phyloP scores from a whole-genome alignment of 345 rosid species.

The Nephelium lappaceum region DNA sequence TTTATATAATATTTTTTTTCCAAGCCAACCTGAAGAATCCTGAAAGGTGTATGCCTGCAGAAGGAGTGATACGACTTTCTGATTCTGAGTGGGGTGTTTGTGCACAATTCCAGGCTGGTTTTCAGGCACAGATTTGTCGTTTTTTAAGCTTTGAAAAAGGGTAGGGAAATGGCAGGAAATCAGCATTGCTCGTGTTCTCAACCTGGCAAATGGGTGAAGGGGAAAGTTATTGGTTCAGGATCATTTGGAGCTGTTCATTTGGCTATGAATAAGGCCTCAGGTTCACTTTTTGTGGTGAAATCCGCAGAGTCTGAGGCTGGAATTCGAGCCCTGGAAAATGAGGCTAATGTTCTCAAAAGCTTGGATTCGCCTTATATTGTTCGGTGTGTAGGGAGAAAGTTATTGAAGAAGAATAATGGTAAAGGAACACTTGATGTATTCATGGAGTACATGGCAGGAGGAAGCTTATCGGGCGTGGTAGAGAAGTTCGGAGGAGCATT shows the following conservation, averaged over 20 bases:
- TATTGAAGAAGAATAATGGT: slow-evolving; percentile 1
- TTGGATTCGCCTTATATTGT: slow-evolving; percentile 37
- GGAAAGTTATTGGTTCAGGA: slow-evolving; percentile 39
- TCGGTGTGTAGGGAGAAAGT: slow-evolving; percentile 28
- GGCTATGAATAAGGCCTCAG: slow-evolving; percentile 34
- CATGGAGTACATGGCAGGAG: slow-evolving; percentile 47
- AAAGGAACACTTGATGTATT: slow-evolving; percentile 22
- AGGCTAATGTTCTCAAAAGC: slow-evolving; percentile 33
- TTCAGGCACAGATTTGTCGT: neutral
- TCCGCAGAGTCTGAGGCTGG: slow-evolving; percentile 21
- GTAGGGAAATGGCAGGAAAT: slow-evolving; percentile 22
- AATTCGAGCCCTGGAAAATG: slow-evolving; percentile 22
- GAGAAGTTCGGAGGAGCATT: slow-evolving; percentile 40
- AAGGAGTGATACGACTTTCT: neutral
- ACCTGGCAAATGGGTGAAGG: slow-evolving; percentile 33
- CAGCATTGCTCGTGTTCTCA: neutral
- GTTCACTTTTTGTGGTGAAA: slow-evolving; percentile 37
- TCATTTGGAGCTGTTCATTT: slow-evolving; percentile 39
- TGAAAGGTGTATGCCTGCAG: slow-evolving; percentile 10
- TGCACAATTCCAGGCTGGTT: slow-evolving; percentile 17
- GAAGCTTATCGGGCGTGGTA: slow-evolving; percentile 32
- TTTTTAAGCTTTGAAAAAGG: neutral
- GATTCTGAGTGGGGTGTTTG: neutral
- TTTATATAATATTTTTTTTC: neutral
- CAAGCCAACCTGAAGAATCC: neutral